Conservation (phyloP, 345 rosid genomes). For the Hibiscus syriacus region DNA sequence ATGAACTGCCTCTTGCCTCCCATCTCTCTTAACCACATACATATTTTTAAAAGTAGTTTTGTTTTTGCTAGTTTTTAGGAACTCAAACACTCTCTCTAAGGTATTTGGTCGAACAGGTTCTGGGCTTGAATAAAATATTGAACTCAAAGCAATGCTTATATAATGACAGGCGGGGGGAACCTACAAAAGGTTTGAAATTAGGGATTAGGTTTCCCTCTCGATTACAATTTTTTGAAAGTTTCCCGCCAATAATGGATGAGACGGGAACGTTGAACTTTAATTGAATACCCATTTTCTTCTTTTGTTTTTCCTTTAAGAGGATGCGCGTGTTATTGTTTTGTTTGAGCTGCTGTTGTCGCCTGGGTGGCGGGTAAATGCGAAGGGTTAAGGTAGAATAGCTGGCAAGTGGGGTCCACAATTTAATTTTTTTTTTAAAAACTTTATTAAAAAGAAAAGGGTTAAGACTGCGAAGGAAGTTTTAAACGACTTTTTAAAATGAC, state of each 20-base stretch:
- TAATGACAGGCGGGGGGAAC: background rate
- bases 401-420: constrained; percentile 8
- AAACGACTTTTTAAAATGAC: too few species aligned
- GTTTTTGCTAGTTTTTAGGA: background rate
- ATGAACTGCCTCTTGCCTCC: constrained; percentile 78
- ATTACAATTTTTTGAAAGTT: background rate
- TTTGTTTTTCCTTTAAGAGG: background rate
- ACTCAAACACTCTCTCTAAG: background rate
- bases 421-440: too few species aligned
- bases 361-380: background rate
- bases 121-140: constrained; percentile 35
- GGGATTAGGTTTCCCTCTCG: background rate
- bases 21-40: constrained; percentile 95
- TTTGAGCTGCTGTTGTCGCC: background rate
- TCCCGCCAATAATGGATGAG: background rate
- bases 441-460: too few species aligned
- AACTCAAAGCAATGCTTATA: background rate
- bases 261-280: background rate
- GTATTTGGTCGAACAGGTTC: constrained; percentile 32
- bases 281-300: background rate
- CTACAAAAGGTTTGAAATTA: background rate
- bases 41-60: constrained; percentile 10
- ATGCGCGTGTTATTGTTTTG: background rate
- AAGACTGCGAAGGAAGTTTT: background rate
- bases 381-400: background rate